Base-by-base conservation (phyloP, 495 filamentous ascomycete species). In the Xylaria acuta region DNA sequence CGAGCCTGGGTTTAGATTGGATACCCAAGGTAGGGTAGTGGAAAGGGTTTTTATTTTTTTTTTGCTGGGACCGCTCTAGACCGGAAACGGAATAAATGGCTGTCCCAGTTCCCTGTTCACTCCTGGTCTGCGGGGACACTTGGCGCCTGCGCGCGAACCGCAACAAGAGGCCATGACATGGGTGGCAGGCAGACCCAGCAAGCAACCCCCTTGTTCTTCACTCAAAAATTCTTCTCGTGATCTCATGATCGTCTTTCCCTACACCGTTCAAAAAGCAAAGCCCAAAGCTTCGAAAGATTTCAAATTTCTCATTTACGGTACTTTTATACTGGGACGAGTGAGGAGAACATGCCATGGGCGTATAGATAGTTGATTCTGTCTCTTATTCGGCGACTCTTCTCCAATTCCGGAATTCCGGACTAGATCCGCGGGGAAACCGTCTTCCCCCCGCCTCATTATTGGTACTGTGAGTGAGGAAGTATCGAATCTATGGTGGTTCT, bases 371-470 rank as follows among this genome's bases (percentile, higher is more conserved):
- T 47, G 62, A 49, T 64, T 64, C 9, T 25, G 32, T 56, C 32
- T 56, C 27, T 32, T 12, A 34, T 45, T 64, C 32, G 25, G 40
- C n/a, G 22, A 43, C 16, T 41, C 38, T 49, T 60, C 58, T 22
- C 40, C 63, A 65, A 65, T 65, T 65, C 36, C 63, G 63, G 64
- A 27, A 4, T 25, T 53, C 30, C 64, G 64, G 64, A 38, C 32
- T 27, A 25, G 45, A 53, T 67, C 64, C 64, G 64, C 30, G 64
- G 27, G 62, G 11, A 64, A 49, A 12, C 27, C 64, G 1, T 40
- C 32, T 53, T 53, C 5, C 30, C 25, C 41, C 43, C 45, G 9
- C 30, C 18, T 67, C 30, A n/a, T 11, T 49, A 65, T 49, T 49
- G 41, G 34, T 65, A 65, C 43, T 47, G 41, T 32, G n/a, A 30